Evolutionary conservation across 805 yeast genomes (phyloP).

Genomic region (Saccharomycopsis oosterbeekiorum): DNA sequence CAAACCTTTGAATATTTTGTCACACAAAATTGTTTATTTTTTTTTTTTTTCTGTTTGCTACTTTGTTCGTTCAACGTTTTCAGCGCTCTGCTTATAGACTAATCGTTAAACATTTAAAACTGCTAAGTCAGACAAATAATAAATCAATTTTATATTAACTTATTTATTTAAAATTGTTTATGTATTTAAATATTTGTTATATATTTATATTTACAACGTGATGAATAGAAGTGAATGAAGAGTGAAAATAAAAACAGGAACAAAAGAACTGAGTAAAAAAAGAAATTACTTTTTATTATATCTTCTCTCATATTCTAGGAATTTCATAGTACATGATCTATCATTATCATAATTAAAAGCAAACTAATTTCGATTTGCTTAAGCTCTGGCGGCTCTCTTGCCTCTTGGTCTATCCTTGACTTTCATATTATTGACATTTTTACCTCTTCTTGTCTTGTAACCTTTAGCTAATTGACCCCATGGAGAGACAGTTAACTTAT

Average conservation of each 20-base stretch:
- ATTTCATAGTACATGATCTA: neutral
- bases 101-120: no score
- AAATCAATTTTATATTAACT: no score
- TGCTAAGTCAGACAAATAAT: no score
- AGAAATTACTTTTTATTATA: neutral
- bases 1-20: neutral
- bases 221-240: neutral
- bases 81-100: no score
- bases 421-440: constrained; percentile 72
- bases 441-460: constrained; percentile 89
- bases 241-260: neutral
- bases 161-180: neutral
- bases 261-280: neutral
- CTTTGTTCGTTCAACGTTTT: neutral
- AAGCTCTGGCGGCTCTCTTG: constrained; percentile 24
- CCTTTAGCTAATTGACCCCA: constrained; percentile 94
- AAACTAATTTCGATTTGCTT: neutral
- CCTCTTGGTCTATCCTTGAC: constrained; percentile 90
- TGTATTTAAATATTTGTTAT: neutral
- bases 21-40: no score
- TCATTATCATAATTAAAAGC: neutral
- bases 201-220: neutral
- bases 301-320: neutral
- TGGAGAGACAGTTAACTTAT: constrained; percentile 86
- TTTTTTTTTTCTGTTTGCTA: neutral